These are phyloP conservation scores for Cunninghamia lanceolata DNA, from an alignment of 75 land plant genomes.

Conservation along the genomic window DNA sequence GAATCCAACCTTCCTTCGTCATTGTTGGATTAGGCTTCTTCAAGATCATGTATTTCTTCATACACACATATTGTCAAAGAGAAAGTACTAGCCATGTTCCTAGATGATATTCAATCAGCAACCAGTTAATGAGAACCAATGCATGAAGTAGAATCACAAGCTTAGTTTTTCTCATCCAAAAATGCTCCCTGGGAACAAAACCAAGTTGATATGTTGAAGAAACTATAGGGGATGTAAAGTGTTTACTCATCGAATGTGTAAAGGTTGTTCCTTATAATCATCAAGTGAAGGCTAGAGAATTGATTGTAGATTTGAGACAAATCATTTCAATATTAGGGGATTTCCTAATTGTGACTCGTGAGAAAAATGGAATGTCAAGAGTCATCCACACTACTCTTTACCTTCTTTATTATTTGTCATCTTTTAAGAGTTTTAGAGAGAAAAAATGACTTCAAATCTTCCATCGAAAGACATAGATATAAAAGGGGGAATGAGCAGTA, in stretches of 20 bases:
- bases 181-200: conserved; percentile 9
- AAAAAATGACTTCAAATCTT: no score
- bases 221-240: conserved; percentile 26
- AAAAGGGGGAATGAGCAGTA: no score
- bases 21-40: conserved; percentile 71
- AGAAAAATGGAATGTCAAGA: no score
- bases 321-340: conserved; percentile 64
- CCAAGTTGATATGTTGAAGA: neutral
- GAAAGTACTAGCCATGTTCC: conserved; percentile 78
- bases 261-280: conserved; percentile 46
- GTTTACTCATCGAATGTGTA: conserved; percentile 65
- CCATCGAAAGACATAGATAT: no score
- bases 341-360: no score
- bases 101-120: conserved; percentile 78
- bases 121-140: conserved; percentile 40
- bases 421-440: no score
- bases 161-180: conserved; percentile 2
- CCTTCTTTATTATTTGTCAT: no score
- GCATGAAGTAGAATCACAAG: neutral
- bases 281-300: conserved; percentile 35
- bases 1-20: conserved; percentile 50
- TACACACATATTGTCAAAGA: conserved; percentile 41
- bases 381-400: no score
- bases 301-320: conserved; percentile 40
- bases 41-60: conserved; percentile 63